Conservation (phyloP, 352 stramenopile species). For the Lagenidium giganteum region DNA sequence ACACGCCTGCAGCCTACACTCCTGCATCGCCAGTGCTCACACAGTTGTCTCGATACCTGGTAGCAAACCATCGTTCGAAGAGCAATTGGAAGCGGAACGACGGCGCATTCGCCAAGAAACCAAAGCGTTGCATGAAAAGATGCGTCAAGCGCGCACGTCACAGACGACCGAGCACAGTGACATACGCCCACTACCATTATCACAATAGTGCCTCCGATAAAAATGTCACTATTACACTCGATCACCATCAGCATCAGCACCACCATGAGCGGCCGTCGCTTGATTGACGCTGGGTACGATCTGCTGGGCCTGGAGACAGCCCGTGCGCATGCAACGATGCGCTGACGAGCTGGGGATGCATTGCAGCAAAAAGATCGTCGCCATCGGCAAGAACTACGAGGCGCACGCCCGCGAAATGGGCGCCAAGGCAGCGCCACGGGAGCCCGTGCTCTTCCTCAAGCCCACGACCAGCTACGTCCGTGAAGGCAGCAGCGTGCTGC, state of each 20-base stretch:
- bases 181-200: no score
- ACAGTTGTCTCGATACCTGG: no score
- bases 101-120: conserved; percentile 36
- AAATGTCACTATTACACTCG: no score
- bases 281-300: no score
- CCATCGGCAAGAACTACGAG: conserved; percentile 85
- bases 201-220: neutral
- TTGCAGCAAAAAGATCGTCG: conserved; percentile 77
- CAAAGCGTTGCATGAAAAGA: conserved; percentile 50
- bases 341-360: no score
- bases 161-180: no score
- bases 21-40: neutral
- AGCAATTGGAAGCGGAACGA: conserved; percentile 35
- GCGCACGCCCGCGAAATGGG: conserved; percentile 80
- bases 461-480: conserved; percentile 66
- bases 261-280: neutral
- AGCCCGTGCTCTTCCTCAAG: conserved; percentile 81
- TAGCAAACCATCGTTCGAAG: conserved; percentile 30
- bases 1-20: no score
- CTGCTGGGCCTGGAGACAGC: no score
- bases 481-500: conserved; percentile 50
- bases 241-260: no score
- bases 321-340: no score
- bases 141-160: no score
- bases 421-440: conserved; percentile 45